Conservation (phyloP, 208 protist genomes). For the Acanthamoeba triangularis region DNA sequence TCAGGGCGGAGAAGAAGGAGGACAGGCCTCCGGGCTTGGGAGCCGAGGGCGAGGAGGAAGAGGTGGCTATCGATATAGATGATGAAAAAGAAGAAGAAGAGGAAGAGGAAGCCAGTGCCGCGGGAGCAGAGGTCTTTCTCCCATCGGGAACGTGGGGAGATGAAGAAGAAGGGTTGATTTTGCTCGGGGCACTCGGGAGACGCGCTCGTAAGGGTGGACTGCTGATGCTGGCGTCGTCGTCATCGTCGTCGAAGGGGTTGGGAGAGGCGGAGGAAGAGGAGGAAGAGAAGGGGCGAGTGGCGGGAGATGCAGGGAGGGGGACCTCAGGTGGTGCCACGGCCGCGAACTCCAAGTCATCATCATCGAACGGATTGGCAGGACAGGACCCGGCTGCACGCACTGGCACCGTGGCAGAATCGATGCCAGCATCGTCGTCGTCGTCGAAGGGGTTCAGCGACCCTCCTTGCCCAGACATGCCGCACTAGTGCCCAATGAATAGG, state of each 20-base stretch:
- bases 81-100: neutral
- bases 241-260: neutral
- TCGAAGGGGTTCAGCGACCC: neutral
- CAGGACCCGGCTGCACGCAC: neutral
- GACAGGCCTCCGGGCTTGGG: neutral
- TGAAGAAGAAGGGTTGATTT: no score
- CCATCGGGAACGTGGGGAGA: no score
- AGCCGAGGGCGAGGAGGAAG: neutral
- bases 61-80: neutral
- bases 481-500: no score
- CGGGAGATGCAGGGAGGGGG: no score
- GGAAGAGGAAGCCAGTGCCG: neutral
- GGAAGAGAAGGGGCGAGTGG: neutral
- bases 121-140: no score
- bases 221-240: neutral
- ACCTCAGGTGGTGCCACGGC: no score
- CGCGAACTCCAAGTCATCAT: neutral
- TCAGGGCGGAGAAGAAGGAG: neutral
- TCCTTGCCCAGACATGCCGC: no score
- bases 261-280: neutral
- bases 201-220: no score
- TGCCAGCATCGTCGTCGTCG: neutral
- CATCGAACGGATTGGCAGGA: neutral
- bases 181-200: no score
- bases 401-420: neutral